Percentiles rank a stretch among this genome's conserved stretches.
These are phyloP conservation scores for Begonia fuchsioides DNA, from an alignment of 306 rosid species.

Conservation along the genomic window DNA sequence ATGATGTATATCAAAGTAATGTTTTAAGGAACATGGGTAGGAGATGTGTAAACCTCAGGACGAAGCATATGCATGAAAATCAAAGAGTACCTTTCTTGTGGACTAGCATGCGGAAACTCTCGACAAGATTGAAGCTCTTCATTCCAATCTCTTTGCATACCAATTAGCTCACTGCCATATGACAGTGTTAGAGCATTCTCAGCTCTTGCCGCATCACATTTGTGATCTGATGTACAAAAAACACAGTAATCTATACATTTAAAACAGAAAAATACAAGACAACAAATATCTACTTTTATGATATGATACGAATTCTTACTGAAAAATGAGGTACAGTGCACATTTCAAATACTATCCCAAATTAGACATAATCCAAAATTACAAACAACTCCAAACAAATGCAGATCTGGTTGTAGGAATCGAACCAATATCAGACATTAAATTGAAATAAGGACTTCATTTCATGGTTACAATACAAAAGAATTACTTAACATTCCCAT, in stretches of 20 bases:
- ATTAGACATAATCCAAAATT: no score
- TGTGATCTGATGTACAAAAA: slow-evolving; percentile 53
- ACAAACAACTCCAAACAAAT: no score
- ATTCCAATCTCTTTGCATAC: slow-evolving; percentile 99
- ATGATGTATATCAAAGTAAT: slow-evolving; percentile 8
- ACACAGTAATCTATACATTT: not conserved
- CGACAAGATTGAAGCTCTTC: slow-evolving; percentile 98
- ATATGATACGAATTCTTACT: not conserved
- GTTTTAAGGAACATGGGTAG: slow-evolving; percentile 11
- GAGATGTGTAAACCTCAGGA: slow-evolving; percentile 2
- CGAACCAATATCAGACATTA: not conserved
- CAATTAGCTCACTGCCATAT: slow-evolving; percentile 89
- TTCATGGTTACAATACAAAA: not conserved
- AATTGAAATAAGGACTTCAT: slow-evolving; percentile 1
- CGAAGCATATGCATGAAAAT: slow-evolving; percentile 1
- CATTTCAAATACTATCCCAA: no score
- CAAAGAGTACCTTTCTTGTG: slow-evolving; percentile 78
- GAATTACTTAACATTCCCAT: not conserved
- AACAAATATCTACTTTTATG: not conserved
- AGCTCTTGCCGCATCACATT: slow-evolving; percentile 86
- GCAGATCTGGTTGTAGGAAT: no score
- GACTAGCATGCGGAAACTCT: slow-evolving; percentile 76
- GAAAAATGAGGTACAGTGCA: no score
- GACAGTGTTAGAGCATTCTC: slow-evolving; percentile 84
- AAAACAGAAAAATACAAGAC: not conserved